Percentiles rank a stretch among this genome's conserved stretches.
phyloP scores from a whole-genome alignment of 176 grass and related monocot genomes.

The Raddia distichophylla region DNA sequence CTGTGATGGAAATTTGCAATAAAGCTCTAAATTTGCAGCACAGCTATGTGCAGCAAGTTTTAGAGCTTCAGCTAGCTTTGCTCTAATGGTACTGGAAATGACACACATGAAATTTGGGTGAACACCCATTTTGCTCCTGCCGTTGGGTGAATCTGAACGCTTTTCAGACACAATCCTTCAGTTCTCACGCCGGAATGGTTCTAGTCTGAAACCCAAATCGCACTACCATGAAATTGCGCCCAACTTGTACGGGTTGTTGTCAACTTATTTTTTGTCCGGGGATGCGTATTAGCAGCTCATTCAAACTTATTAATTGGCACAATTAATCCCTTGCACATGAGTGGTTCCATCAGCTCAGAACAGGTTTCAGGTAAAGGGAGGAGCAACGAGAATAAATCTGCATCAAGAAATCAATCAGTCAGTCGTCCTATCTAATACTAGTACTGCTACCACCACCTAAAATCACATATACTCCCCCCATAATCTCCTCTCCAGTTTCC shows the following conservation, averaged over 20 bases:
- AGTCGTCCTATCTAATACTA: not conserved
- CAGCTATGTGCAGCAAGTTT: too few species aligned
- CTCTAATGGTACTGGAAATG: not conserved
- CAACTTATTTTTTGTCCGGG: not conserved
- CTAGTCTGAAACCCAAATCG: not conserved
- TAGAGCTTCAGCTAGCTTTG: too few species aligned
- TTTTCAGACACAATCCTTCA: not conserved
- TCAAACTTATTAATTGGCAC: constrained; percentile 13
- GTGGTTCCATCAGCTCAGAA: constrained; percentile 2
- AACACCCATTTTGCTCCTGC: not conserved
- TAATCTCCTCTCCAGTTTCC: constrained; percentile 1
- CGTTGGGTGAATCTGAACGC: constrained; percentile 21
- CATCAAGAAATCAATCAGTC: constrained; percentile 30
- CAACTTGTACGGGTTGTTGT: not conserved
- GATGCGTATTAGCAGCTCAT: not conserved
- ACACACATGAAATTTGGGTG: not conserved
- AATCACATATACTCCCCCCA: not conserved
- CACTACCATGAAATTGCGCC: not conserved
- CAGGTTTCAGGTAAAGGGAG: not conserved
- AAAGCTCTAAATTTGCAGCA: too few species aligned
- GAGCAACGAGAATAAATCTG: not conserved
- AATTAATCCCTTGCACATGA: constrained; percentile 29
- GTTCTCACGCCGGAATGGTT: too few species aligned
- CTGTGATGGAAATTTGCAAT: too few species aligned
- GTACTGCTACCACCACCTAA: not conserved